These are phyloP conservation scores for Byssochlamys sp. DNA, from an alignment of 2,329 filamentous ascomycete species.

Conservation along the genomic window DNA sequence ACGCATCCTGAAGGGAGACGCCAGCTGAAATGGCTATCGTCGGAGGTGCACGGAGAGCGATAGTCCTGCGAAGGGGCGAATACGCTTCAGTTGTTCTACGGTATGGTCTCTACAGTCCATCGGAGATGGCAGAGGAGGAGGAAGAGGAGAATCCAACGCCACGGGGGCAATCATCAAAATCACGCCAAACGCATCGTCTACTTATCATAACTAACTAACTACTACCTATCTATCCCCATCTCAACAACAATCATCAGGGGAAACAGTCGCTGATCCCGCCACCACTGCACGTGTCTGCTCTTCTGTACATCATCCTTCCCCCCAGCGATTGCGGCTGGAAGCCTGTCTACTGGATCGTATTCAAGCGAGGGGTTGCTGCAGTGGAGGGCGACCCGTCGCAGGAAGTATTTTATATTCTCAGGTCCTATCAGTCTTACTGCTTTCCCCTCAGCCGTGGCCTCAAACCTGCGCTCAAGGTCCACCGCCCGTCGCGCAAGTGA, in stretches of 20 bases:
- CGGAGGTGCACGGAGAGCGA: background rate
- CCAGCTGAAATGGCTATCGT: background rate
- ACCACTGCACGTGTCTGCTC: background rate
- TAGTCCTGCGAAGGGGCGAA: background rate
- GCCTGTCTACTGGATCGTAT: background rate
- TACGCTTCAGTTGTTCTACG: too few species aligned
- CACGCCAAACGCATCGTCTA: background rate
- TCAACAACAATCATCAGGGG: background rate
- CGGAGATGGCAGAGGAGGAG: background rate
- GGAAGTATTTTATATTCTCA: background rate
- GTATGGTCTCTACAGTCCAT: background rate
- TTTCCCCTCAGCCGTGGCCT: background rate
- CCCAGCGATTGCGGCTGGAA: background rate
- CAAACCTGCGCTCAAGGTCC: background rate
- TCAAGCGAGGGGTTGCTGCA: background rate
- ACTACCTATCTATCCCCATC: background rate
- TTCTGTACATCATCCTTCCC: background rate
- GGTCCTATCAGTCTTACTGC: background rate
- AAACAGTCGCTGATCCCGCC: background rate
- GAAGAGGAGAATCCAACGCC: background rate
- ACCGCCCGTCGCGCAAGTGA: background rate
- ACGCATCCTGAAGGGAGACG: background rate
- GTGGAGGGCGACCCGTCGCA: background rate
- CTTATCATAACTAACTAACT: too few species aligned
- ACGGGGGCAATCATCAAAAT: background rate